Evolutionary conservation across 345 rosid genomes (phyloP), one percentile per base, ranked within the genome.

Genomic region (Aquilaria malaccensis): DNA sequence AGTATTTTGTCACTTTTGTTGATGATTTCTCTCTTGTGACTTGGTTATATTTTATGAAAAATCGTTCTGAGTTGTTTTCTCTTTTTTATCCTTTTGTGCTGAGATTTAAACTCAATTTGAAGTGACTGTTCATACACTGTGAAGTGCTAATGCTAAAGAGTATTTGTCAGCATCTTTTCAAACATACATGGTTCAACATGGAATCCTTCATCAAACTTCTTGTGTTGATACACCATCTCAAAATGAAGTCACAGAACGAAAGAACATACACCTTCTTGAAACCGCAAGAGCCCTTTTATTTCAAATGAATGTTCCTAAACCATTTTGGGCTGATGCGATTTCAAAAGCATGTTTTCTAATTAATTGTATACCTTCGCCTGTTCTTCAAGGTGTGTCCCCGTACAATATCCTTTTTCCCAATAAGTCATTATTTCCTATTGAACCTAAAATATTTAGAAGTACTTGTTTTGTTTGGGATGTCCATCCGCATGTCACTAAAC

Each of bases 171-270:
- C 9, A 0, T 13, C 49, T 0, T 61, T 60, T 61, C 48, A 29
- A 10, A 6, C 43, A 0, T 61, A 52, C 45, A 60, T 46, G 66
- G 2, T n/a, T 60, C 15, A 55, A 1, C 10, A 45, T 45, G 55
- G 14, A 9, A 61, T 68, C 32, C 43, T 68, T 60, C 66, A 68
- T 30, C 14, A 61, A 47, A 52, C 54, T 22, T 68, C 71, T 11
- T 68, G 4, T 13, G 53, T 52, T 11, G 59, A 15, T 30, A 67
- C 65, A 13, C 60, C 59, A 9, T 43, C 51, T 15, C 66, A 61
- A 52, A 53, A 68, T 60, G 55, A 66, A 6, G 60, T 67, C 6
- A 58, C 2, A 30, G 10, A 60, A 67, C 43, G 55, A 46, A 32
- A 47, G 7, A 47, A 30, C 4, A 45, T 0, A 22, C 22, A 22